Conservation (phyloP, 768 basidiomycete genomes). For the Macrolepiota dolichaula region DNA sequence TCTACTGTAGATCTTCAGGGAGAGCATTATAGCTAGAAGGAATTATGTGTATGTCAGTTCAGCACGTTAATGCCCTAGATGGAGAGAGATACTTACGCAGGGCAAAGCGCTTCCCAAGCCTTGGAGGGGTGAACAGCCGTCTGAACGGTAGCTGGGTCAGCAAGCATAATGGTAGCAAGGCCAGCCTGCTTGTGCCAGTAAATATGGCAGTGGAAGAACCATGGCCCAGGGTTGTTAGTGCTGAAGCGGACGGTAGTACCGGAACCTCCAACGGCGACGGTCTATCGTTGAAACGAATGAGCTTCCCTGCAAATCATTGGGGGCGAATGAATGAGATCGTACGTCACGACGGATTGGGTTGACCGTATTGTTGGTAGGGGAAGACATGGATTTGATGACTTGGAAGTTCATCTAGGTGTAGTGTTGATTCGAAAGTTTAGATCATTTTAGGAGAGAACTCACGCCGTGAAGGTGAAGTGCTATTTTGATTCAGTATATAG, state of each 20-base stretch:
- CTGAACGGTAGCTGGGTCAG: neutral
- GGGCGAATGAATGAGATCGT: no score
- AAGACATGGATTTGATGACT: neutral
- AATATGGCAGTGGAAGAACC: neutral
- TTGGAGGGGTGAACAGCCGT: neutral
- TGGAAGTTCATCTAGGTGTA: neutral
- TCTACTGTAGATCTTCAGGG: no score
- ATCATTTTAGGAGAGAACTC: neutral
- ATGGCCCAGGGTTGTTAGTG: neutral
- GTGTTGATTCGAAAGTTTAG: slow-evolving; percentile 14
- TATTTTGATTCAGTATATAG: no score
- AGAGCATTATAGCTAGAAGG: no score
- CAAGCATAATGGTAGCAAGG: neutral
- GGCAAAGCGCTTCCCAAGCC: no score
- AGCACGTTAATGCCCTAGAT: no score
- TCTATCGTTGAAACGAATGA: no score
- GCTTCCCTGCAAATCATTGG: no score
- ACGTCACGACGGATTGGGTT: neutral
- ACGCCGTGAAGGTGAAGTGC: slow-evolving; percentile 17
- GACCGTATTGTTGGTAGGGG: neutral
- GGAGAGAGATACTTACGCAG: no score
- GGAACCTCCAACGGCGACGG: neutral
- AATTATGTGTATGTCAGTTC: no score
- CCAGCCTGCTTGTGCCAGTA: neutral
- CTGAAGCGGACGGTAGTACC: neutral